Percentiles rank a stretch among this genome's conserved stretches.
Evolutionary conservation across 2,329 filamentous ascomycete species (phyloP).

Genomic region (Botryotinia narcissicola): DNA sequence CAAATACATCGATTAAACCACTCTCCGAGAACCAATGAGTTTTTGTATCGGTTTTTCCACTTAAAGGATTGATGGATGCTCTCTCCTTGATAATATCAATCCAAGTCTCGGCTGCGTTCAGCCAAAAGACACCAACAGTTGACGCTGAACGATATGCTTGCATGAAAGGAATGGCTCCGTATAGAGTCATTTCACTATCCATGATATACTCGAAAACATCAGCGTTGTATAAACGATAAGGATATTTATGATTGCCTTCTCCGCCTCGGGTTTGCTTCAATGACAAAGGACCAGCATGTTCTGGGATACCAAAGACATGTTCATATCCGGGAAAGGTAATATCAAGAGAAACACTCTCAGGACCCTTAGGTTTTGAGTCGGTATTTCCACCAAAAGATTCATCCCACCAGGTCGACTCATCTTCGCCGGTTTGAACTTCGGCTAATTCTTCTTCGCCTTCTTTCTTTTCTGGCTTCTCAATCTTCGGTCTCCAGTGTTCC

Average conservation of each 20-base stretch:
- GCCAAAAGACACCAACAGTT: slow-evolving; percentile 94
- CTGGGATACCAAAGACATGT: slow-evolving; percentile 91
- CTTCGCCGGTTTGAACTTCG: slow-evolving; percentile 49
- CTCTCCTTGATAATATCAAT: slow-evolving; percentile 86
- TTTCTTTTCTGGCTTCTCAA: slow-evolving; percentile 52
- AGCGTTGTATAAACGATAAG: slow-evolving; percentile 92
- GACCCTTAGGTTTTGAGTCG: slow-evolving; percentile 90
- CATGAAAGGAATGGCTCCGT: slow-evolving; percentile 97
- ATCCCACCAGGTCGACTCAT: slow-evolving; percentile 97
- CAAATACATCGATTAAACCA: slow-evolving; percentile 86
- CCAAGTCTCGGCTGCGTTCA: slow-evolving; percentile 97
- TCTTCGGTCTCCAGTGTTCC: slow-evolving; percentile 91
- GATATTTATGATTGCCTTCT: slow-evolving; percentile 79
- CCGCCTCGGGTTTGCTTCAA: slow-evolving; percentile 88
- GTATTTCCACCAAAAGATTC: slow-evolving; percentile 94
- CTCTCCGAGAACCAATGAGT: slow-evolving; percentile 97
- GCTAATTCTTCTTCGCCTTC: slow-evolving; percentile 43
- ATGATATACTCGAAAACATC: slow-evolving; percentile 98
- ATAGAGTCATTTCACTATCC: slow-evolving; percentile 97
- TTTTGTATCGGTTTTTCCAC: slow-evolving; percentile 74
- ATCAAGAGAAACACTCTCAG: slow-evolving; percentile 87
- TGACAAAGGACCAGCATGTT: slow-evolving; percentile 85
- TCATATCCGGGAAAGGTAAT: slow-evolving; percentile 90
- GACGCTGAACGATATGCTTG: slow-evolving; percentile 93
- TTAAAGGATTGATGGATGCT: slow-evolving; percentile 69